Conservation (phyloP, 2,329 filamentous ascomycete species). For the Xylaria sp. region DNA sequence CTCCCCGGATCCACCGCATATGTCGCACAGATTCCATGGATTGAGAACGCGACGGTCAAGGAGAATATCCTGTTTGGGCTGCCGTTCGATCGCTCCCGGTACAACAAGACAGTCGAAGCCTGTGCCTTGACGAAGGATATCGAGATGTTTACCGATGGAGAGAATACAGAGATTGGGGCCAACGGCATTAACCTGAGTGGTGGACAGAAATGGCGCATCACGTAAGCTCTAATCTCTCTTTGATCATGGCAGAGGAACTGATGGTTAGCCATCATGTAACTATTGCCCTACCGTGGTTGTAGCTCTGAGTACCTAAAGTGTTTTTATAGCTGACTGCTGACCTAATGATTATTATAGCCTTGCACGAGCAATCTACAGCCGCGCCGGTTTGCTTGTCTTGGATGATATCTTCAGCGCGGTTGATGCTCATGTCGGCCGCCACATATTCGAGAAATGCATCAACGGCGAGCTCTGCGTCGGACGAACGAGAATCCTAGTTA, state of each 20-base stretch:
- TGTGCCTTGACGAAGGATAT: conserved; percentile 78
- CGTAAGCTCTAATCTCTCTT: conserved; percentile 38
- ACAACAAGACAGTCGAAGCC: conserved; percentile 69
- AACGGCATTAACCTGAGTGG: conserved; percentile 85
- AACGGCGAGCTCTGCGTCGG: conserved; percentile 69
- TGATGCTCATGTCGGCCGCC: conserved; percentile 78
- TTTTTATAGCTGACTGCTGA: conserved; percentile 12
- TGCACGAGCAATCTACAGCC: conserved; percentile 77
- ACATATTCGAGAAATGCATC: conserved; percentile 77
- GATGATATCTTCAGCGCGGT: conserved; percentile 86
- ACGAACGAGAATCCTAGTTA: conserved; percentile 77
- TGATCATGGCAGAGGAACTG: neutral
- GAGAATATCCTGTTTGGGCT: conserved; percentile 81
- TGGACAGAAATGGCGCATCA: conserved; percentile 81
- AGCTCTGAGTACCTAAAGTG: neutral
- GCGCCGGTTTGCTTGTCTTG: conserved; percentile 74
- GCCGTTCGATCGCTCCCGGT: conserved; percentile 69
- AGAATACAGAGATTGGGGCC: conserved; percentile 79
- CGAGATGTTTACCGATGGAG: conserved; percentile 74
- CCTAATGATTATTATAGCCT: conserved; percentile 45
- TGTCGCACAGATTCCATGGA: conserved; percentile 81
- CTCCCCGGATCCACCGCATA: conserved; percentile 71
- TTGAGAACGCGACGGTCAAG: conserved; percentile 77
- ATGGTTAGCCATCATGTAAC: neutral
- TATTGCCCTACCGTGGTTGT: neutral